phyloP scores from a whole-genome alignment of 2,329 filamentous ascomycete genomes.

The Neofusicoccum sp. region DNA sequence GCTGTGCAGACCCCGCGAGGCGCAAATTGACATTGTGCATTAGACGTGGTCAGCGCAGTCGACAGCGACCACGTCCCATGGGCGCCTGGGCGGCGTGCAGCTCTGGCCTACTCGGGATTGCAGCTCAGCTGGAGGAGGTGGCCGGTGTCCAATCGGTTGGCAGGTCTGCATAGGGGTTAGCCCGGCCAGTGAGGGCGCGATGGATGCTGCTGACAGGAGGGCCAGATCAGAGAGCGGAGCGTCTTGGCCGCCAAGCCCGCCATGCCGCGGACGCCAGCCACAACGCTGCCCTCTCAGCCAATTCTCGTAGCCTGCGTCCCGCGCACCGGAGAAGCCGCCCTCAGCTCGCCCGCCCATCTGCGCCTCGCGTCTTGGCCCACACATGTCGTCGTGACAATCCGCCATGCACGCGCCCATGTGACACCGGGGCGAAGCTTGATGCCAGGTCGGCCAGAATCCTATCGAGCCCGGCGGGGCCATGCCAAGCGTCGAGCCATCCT shows the following conservation, averaged over 20 bases:
- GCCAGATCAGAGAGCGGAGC: neutral
- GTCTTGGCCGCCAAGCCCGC: slow-evolving; percentile 8
- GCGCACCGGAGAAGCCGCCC: neutral
- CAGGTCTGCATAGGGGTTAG: neutral
- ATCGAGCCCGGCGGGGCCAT: neutral
- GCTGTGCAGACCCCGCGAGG: too few relatives aligned
- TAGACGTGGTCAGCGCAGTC: too few relatives aligned
- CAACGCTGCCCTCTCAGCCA: neutral
- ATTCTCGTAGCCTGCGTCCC: too few relatives aligned
- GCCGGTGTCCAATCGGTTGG: neutral
- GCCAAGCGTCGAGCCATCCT: neutral
- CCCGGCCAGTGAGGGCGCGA: neutral
- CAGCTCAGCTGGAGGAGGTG: neutral
- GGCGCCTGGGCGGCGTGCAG: neutral
- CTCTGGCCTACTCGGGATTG: neutral
- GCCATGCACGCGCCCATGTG: neutral
- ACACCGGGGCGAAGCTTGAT: slow-evolving; percentile 1
- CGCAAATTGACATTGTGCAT: too few relatives aligned
- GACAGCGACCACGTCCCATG: too few relatives aligned
- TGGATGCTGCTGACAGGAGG: neutral
- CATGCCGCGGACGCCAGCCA: slow-evolving; percentile 1
- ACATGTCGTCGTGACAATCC: neutral
- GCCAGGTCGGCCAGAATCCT: neutral
- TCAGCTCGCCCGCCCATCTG: neutral
- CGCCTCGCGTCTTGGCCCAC: slow-evolving; percentile 6